These are phyloP conservation scores for Termitomyces sp. DNA, from an alignment of 768 basidiomycete genomes.

Conservation along the genomic window DNA sequence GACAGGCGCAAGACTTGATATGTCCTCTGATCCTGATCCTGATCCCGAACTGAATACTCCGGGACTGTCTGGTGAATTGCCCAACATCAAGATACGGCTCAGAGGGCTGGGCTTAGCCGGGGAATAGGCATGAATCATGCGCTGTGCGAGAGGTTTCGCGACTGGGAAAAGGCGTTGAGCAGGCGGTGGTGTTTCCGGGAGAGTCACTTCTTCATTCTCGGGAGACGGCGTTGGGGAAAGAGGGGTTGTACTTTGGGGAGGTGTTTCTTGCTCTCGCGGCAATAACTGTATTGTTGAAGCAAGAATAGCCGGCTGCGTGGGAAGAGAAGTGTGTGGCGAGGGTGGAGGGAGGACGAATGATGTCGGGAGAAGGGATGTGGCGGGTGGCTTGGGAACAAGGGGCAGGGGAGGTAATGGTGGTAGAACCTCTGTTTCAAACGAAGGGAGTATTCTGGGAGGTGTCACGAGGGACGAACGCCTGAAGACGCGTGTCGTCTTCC, in stretches of 20 bases:
- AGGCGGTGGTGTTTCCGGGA: conserved; percentile 27
- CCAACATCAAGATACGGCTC: conserved; percentile 72
- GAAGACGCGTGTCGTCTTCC: conserved; percentile 42
- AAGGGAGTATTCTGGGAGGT: conserved; percentile 27
- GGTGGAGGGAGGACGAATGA: conserved; percentile 78
- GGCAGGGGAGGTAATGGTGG: conserved; percentile 26
- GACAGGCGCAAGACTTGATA: conserved; percentile 23
- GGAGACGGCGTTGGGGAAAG: conserved; percentile 11
- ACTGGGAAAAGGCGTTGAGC: conserved; percentile 55
- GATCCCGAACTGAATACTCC: conserved; percentile 3
- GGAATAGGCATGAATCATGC: conserved; percentile 79
- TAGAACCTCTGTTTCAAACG: conserved; percentile 38
- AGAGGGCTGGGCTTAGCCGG: conserved; percentile 77
- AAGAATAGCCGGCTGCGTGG: conserved; percentile 40
- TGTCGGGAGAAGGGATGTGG: conserved; percentile 53
- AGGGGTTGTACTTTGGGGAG: conserved; percentile 8
- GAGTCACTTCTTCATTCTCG: conserved; percentile 12
- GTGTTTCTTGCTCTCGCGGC: conserved; percentile 10
- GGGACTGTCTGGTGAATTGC: conserved; percentile 48
- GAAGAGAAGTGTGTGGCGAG: conserved; percentile 63
- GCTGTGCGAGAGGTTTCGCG: conserved; percentile 63
- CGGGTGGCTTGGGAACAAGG: conserved; percentile 33
- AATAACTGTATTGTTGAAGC: conserved; percentile 16
- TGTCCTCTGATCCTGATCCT: conserved; percentile 12
- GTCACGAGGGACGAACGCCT: conserved; percentile 41